Base-by-base conservation (phyloP, 352 stramenopile species). In the Globisporangium orthogonon region DNA sequence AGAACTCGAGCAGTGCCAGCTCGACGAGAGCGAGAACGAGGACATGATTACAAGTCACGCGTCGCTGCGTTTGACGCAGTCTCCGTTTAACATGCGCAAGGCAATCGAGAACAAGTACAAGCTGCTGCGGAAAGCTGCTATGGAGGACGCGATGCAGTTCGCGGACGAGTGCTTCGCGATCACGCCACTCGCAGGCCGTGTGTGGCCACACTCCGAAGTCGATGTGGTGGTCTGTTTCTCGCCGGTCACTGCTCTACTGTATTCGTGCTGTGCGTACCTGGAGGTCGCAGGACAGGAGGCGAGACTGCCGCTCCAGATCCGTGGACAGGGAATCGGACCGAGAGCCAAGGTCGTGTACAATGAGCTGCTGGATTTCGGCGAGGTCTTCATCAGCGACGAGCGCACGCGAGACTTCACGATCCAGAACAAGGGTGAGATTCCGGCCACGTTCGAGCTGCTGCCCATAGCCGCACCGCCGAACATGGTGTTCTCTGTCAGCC, bases 341-440 rank as follows among this genome's bases (percentile, higher is more conserved):
- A 89, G 97, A 52, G 94, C 83, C 3, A 91, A 92, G 52, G 76
- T 98, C 35, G 85, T 95, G 35, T 98, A 96, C 66, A 95, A 98
- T 55, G 87, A 95, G 60, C 66, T 97, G 10, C 62, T 98, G 41
- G 93, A 98, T 60, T 91, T 98, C 58, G 95, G 95, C 4, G 94
- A 98, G 49, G 83, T 98, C 11, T 98, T 97, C 53, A 95, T 98
- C 57, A 96, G 82, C 46, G 87, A 92, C 43, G 68, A 83, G 55
- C 83, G 92, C 46, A 85, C 69, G 7, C 91, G 95, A 33, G 81
- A 97, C 63, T 89, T 98, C 39, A 84, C 78, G 3, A 95, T 98
- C 58, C 82, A 96, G 58, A 98, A 98, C 68, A 94, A 91, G 50
- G 93, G 94, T 30, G 94, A 98, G 54, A 98, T 98, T 48, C 71